Conservation (phyloP, 345 rosid species). For the Toxicodendron radicans region DNA sequence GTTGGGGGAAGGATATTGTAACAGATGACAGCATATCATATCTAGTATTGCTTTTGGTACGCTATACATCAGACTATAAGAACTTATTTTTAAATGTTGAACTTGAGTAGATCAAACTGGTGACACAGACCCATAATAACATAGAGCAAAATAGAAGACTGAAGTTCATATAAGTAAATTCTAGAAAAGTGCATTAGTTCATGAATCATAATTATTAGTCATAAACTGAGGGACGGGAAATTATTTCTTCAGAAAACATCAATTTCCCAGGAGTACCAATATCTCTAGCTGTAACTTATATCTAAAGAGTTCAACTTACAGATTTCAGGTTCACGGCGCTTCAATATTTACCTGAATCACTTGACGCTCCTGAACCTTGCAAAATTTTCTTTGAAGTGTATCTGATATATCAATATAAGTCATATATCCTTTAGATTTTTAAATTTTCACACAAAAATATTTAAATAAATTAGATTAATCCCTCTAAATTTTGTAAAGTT, state of each 20-base stretch:
- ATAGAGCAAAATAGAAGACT: neutral
- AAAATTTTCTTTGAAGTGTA: too few relatives aligned
- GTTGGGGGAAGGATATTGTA: too few relatives aligned
- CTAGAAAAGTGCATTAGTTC: neutral
- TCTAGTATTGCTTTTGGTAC: neutral
- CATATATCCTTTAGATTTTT: too few relatives aligned
- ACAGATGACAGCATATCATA: neutral
- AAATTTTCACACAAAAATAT: too few relatives aligned
- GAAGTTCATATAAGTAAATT: slow-evolving; percentile 1
- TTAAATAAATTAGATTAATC: too few relatives aligned
- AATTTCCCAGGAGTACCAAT: slow-evolving; percentile 1
- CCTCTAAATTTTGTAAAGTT: too few relatives aligned
- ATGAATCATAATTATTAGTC: neutral
- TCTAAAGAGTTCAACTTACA: slow-evolving; percentile 1
- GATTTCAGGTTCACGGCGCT: slow-evolving; percentile 2
- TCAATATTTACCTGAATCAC: slow-evolving; percentile 46
- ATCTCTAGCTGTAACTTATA: neutral
- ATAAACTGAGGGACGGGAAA: neutral
- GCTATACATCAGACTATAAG: slow-evolving; percentile 9
- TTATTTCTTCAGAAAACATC: neutral
- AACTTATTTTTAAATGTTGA: slow-evolving; percentile 4
- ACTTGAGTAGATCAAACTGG: slow-evolving; percentile 11
- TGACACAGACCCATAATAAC: slow-evolving; percentile 14
- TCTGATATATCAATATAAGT: too few relatives aligned
- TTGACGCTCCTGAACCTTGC: too few relatives aligned